Evolutionary conservation across 2,329 filamentous ascomycete genomes (phyloP), one percentile per base, ranked within the genome.

Genomic region (Basipetospora chlamydospora): DNA sequence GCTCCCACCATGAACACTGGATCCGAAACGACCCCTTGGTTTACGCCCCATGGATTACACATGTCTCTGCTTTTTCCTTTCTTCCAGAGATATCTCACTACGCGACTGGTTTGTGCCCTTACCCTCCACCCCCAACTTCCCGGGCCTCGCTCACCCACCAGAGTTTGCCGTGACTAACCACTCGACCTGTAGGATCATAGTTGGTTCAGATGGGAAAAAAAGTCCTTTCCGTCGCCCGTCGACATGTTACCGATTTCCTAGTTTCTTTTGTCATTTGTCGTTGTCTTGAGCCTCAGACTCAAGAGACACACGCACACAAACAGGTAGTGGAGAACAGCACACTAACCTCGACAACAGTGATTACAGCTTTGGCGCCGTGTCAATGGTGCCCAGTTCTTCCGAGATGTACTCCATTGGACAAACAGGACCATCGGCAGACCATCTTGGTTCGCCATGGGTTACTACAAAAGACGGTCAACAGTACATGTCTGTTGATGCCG

Each of bases 381-480:
- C 63, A 43, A 59, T 72, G 58, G 53, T 64, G 49, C 55, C 64
- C 49, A 59, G 52, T 55, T 51, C 63, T 57, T 10, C 57, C 46
- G 64, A 64, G 54, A 62, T 70, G 54, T 70, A 70, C 65, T 61
- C 67, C 58, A 70, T 66, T 57, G 63, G 64, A 64, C 67, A 71
- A 52, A 67, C 67, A 66, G 69, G 66, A 67, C 66, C 67, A 61
- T 59, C 66, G 54, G 47, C 64, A 51, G 68, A 70, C 62, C 63
- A 68, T 54, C 59, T 70, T 48, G 61, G 66, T 59, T 61, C 66
- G 52, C 59, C 66, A 50, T 74, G 70, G 70, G 68, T 64, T 47
- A 51, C 63, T 51, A 57, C 66, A 61, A 58, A 58, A 61, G 70
- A 74, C 66, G 67, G 67, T 50, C 49, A 66, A 68, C 70, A 73